Conservation (phyloP, 371 early-diverging fungal genomes). For the Mortierella sp. region DNA sequence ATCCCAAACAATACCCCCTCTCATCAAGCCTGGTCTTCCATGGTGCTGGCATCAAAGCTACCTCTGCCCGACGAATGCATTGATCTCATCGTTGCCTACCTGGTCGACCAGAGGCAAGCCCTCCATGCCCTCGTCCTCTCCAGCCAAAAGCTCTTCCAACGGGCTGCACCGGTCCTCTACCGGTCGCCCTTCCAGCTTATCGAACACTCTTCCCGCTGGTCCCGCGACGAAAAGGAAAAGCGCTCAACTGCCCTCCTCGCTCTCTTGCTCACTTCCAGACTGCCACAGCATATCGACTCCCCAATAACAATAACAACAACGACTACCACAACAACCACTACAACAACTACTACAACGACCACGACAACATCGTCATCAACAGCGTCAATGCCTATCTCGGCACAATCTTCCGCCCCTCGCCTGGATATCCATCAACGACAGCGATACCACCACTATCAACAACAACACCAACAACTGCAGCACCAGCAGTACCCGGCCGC, state of each 20-base stretch:
- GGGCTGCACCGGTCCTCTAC: slow-evolving; percentile 49
- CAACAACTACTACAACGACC: background rate
- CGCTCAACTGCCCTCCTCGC: slow-evolving; percentile 34
- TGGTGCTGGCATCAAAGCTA: slow-evolving; percentile 42
- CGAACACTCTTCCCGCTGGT: slow-evolving; percentile 24
- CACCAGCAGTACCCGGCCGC: slow-evolving; percentile 3
- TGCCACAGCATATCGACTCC: background rate
- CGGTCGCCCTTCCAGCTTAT: slow-evolving; percentile 47
- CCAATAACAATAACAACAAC: background rate
- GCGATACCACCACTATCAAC: background rate
- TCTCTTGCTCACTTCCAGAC: slow-evolving; percentile 30
- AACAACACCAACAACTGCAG: background rate
- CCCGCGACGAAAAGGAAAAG: slow-evolving; percentile 28
- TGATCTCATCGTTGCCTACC: slow-evolving; percentile 51
- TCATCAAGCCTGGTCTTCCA: slow-evolving; percentile 20
- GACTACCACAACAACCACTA: background rate
- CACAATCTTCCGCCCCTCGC: background rate
- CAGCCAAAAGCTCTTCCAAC: slow-evolving; percentile 36
- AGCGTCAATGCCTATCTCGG: background rate
- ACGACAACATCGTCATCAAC: background rate
- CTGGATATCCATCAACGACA: slow-evolving; percentile 5
- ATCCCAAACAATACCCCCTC: background rate
- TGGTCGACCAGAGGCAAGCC: slow-evolving; percentile 37
- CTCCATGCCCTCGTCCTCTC: slow-evolving; percentile 51
- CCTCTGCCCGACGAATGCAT: slow-evolving; percentile 55